Base-by-base conservation (phyloP, 768 basidiomycete genomes). In the Neoboletus magnificus region DNA sequence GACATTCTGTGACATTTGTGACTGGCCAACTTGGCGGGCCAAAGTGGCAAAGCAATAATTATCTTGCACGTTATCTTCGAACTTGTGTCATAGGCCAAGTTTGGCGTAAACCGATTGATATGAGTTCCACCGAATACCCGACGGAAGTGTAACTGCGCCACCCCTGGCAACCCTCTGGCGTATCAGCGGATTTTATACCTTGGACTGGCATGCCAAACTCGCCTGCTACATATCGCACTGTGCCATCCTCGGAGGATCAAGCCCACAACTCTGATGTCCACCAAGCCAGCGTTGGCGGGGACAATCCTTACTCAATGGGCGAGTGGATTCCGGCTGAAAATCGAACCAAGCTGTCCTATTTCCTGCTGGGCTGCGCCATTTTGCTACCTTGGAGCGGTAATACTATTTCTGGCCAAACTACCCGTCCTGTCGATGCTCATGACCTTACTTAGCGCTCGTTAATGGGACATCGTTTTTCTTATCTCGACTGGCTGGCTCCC, bases 351-450 rank as follows among this genome's bases (percentile, higher is more conserved):
- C 37, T 35, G 48, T 15, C n/a, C 2, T 49, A 49, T 27, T 49
- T 49, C 36, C 48, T 49, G n/a, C 48, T 49, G n/a, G 48, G 48
- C n/a, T 49, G 48, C 9, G 25, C 48, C n/a, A 29, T 49, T 27
- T 29, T 49, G n/a, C 12, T 49, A 15, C 48, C 48, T 37, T 49
- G 36, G 36, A 49, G 37, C 2, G 48, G 48, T 49, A 36, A 49
- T 37, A 20, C 25, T 37, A 20, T n/a, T 13, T 37, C 25, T 37
- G 11, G 16, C 13, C 48, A 10, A 35, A 27, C 48, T 25, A 10
- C 25, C 36, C n/a, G 4, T 49, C 25, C 48, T 9, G 36, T 49
- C n/a, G 13, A 9, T 49, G 25, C 48, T 37, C 25, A 49, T 37
- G 36, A 37, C 13, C n/a, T 12, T 27, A 15, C 48, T n/a, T 23